These are phyloP conservation scores for Tricholoma flavovirens DNA, from an alignment of 768 basidiomycete species.

Conservation along the genomic window DNA sequence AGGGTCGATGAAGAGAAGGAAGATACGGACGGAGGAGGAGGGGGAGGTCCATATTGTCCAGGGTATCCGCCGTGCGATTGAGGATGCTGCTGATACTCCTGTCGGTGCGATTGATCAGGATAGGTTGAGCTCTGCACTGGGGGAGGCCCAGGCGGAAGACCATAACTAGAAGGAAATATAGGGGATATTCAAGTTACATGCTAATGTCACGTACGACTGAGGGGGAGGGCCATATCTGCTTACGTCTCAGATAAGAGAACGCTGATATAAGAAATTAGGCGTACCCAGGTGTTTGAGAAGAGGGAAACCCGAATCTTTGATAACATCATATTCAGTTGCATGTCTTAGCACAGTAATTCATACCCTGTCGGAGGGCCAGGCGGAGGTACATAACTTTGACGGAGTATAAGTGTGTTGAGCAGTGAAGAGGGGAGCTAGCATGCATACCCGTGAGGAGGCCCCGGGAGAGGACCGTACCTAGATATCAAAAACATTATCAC, in stretches of 20 bases:
- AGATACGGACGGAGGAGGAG: conserved; percentile 9
- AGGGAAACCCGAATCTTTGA: neutral
- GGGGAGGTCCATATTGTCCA: conserved; percentile 20
- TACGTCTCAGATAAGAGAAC: neutral
- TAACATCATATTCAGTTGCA: neutral
- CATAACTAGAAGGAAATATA: conserved; percentile 14
- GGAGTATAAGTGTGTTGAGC: neutral
- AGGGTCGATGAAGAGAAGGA: neutral
- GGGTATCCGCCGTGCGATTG: conserved; percentile 20
- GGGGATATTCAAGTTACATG: neutral
- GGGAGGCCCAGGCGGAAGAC: conserved; percentile 23
- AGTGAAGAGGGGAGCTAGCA: neutral
- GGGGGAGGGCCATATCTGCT: conserved; percentile 11
- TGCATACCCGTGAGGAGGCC: conserved; percentile 12
- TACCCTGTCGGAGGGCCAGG: conserved; percentile 17
- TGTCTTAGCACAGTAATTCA: neutral
- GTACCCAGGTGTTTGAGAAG: conserved; percentile 6
- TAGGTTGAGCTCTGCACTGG: conserved; percentile 28
- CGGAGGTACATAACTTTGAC: conserved; percentile 11
- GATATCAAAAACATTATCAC: neutral
- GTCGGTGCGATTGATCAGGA: conserved; percentile 40
- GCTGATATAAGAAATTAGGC: neutral
- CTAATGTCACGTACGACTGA: conserved; percentile 3
- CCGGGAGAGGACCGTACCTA: conserved; percentile 20
- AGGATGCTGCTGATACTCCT: conserved; percentile 20